Evolutionary conservation across 345 rosid genomes (phyloP), one percentile per base, ranked within the genome.

Genomic region (Trapa incisa): DNA sequence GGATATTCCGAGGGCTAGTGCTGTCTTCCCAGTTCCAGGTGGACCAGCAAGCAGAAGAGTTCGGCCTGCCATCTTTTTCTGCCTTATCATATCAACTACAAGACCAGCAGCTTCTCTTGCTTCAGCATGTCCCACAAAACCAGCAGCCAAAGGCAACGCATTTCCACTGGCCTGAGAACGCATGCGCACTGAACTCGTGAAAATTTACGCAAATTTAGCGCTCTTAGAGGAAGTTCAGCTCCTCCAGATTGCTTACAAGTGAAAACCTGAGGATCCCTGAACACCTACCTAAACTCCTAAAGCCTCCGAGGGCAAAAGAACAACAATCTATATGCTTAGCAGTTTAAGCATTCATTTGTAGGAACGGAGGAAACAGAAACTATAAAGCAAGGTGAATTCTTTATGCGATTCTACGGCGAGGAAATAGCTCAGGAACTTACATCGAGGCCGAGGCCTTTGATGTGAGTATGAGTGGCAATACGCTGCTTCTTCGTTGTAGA

Each of bases 21-120:
- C 99, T 1, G 97, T 94, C 84, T 94, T 94, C 45, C 99, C 99
- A 5, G 99, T 91, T 71, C 99, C 99, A 6, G 99, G 99, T 65
- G 99, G 97, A 13, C 99, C 97, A 22, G 96, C 99, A 45, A 94
- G 75, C 47, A 94, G 78, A 68, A 94, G 96, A 37, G 99, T 97
- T 53, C 88, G 84, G 39, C 99, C 97, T 16, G 97, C 99, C 99
- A 91, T 94, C 82, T 89, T 91, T 80, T 89, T 94, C 80, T 89
- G 96, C 80, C 84, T 79, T 5, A 94, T 91, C 99, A 94, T 94
- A 80, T 94, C 97, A 38, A 89, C 96, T 17, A 94, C 97, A 64
- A 94, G 96, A 64, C 99, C 99, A 68, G 93, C 75, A 45, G 96
- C 99, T 73, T 94, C 99, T 79, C 99, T 89, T 61, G 97, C 97